Evolutionary conservation across 2,329 filamentous ascomycete species (phyloP), one percentile per base, ranked within the genome.

Genomic region (Aspergillus phoenicis): DNA sequence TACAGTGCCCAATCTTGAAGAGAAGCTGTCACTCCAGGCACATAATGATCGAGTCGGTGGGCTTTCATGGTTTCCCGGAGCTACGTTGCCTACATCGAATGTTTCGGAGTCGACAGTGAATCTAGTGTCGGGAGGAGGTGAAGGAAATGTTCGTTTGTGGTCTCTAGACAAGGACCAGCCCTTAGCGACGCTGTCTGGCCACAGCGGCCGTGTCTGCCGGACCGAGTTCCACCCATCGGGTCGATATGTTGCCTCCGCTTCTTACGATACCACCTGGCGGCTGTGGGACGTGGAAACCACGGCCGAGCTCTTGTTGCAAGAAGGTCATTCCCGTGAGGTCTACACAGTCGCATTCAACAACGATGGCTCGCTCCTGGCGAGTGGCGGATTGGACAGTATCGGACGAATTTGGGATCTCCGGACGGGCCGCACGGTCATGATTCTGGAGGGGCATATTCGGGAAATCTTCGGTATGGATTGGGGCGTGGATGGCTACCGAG

Each of bases 201-300:
- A 99, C 72, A 88, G 86, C 4, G 91, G 90, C 57, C 89, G 95
- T 63, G 93, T 99, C 8, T 97, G 93, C 70, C 87, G 94, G 59
- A 89, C 96, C 11, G 95, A 97, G 61, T 97, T 98, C 71, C 95
- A 99, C 68, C 95, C 95, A 0, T 96, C 91, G 0, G 94, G 94
- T 3, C 85, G 85, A 63, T 98, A 94, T 71, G 82, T 98, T 5
- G 95, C 94, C 5, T 97, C 93, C 1, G 95, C 95, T 6, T 97
- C 93, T 0, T 95, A 95, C 70, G 95, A 99, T 73, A 97, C 93
- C 2, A 97, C 95, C 0, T 99, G 95, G 95, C 87, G 94, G 48
- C 82, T 99, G 36, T 99, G 95, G 94, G 94, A 98, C 73, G 87
- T 98, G 0, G 88, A 91, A 67, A 95, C 90, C 0, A 91, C 88